Percentiles rank a stretch among this genome's conserved stretches.
These are phyloP conservation scores for Rhizoclosmatium sp. DNA, from an alignment of 192 early-diverging fungal genomes.

Conservation along the genomic window DNA sequence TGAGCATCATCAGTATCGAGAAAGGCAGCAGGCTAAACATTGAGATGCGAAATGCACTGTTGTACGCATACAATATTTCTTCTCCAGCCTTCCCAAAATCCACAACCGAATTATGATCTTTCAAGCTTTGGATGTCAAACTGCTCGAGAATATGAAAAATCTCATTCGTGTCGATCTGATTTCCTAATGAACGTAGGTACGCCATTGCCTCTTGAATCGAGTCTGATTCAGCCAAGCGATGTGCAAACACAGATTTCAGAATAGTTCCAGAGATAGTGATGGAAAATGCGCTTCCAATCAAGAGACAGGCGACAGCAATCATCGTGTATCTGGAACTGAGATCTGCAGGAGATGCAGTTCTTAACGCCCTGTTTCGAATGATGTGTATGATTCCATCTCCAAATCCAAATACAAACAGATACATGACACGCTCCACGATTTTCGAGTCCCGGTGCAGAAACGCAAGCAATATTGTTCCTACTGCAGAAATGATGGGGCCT, in stretches of 20 bases:
- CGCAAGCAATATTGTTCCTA: neutral
- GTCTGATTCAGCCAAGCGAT: neutral
- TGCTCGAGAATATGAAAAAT: neutral
- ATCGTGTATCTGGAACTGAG: neutral
- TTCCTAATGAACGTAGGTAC: neutral
- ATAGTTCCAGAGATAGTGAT: constrained; percentile 9
- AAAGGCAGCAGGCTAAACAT: neutral
- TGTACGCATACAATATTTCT: neutral
- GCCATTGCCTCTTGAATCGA: neutral
- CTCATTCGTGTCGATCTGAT: neutral
- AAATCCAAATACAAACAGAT: constrained; percentile 9
- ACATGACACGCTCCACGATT: neutral
- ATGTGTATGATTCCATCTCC: neutral
- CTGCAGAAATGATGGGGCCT: neutral
- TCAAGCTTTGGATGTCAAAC: neutral
- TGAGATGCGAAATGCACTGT: neutral
- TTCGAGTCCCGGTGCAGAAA: neutral
- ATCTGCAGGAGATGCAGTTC: neutral
- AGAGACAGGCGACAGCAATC: neutral
- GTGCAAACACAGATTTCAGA: neutral
- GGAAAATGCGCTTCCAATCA: neutral
- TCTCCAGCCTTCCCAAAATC: neutral
- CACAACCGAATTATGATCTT: neutral
- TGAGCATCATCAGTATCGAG: neutral
- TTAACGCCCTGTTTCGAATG: neutral